These are phyloP conservation scores for Zostera marina DNA, from an alignment of 116 monocot genomes.

Conservation along the genomic window DNA sequence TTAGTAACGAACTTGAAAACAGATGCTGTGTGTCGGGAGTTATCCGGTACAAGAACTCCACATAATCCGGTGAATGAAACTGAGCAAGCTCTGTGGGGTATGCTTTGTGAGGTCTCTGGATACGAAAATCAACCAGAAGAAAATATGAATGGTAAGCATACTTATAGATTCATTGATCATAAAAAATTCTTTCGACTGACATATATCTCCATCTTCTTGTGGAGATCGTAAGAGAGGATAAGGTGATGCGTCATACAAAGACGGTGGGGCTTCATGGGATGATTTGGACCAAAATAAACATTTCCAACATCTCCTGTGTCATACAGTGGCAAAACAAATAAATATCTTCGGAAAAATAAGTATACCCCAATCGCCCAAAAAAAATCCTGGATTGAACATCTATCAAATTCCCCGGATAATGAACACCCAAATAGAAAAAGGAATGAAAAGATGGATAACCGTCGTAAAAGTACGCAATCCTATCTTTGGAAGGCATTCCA, in stretches of 20 bases:
- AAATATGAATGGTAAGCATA: neutral
- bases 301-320: conserved; percentile 87
- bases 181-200: conserved; percentile 37
- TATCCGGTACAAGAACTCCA: conserved; percentile 90
- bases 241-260: conserved; percentile 98
- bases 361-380: too few species aligned
- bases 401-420: too few species aligned
- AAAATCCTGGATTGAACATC: too few species aligned
- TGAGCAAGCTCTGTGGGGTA: conserved; percentile 92
- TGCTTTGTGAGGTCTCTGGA: conserved; percentile 97
- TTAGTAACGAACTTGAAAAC: conserved; percentile 39
- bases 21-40: conserved; percentile 70
- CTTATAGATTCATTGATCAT: neutral
- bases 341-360: neutral
- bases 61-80: conserved; percentile 91
- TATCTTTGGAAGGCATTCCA: conserved; percentile 28
- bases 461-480: conserved; percentile 40
- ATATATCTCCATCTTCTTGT: conserved; percentile 99
- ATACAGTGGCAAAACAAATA: neutral
- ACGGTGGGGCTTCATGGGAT: conserved; percentile 98
- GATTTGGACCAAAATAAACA: conserved; percentile 95
- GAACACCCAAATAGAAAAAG: neutral
- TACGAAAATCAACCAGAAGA: neutral
- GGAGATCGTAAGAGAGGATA: conserved; percentile 83
- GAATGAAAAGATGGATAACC: conserved; percentile 11